A percentile compares a stretch with the other conserved stretches of the same genome.
Conservation (phyloP, 192 early-diverging fungal genomes). For the Podila epigama region DNA sequence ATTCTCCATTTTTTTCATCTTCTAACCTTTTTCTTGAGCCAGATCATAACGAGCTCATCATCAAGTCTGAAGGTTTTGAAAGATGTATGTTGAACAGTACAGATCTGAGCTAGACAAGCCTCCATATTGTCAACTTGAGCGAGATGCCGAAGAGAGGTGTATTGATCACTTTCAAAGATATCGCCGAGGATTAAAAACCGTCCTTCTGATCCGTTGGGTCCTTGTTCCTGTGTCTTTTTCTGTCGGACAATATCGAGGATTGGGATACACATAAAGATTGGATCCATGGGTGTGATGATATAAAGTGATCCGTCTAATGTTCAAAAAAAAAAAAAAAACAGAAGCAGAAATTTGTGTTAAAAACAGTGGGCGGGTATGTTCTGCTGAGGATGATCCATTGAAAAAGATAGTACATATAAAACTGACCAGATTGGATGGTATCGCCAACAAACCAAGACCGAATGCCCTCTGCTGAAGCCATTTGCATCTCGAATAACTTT, state of each 20-base stretch:
- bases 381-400: too few relatives aligned
- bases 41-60: constrained; percentile 43
- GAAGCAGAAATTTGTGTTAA: not conserved
- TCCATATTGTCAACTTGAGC: constrained; percentile 20
- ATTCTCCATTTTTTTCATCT: not conserved
- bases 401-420: not conserved
- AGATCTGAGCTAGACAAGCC: constrained; percentile 23
- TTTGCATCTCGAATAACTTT: constrained; percentile 47
- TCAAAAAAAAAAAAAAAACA: not conserved
- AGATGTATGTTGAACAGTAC: constrained; percentile 18
- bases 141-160: constrained; percentile 45
- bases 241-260: constrained; percentile 50
- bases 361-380: not conserved
- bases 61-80: constrained; percentile 46
- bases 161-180: constrained; percentile 50
- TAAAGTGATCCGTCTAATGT: constrained; percentile 52
- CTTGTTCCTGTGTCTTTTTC: too few relatives aligned
- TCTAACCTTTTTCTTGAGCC: constrained; percentile 49
- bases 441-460: constrained; percentile 57
- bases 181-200: constrained; percentile 41
- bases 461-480: constrained; percentile 36
- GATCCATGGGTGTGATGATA: constrained; percentile 53
- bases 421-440: constrained; percentile 51
- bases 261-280: constrained; percentile 53
- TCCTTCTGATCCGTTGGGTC: constrained; percentile 35